Percentiles rank a stretch among this genome's conserved stretches.
phyloP scores from a whole-genome alignment of 2,329 filamentous ascomycete genomes.

The Fusarium annulatum region DNA sequence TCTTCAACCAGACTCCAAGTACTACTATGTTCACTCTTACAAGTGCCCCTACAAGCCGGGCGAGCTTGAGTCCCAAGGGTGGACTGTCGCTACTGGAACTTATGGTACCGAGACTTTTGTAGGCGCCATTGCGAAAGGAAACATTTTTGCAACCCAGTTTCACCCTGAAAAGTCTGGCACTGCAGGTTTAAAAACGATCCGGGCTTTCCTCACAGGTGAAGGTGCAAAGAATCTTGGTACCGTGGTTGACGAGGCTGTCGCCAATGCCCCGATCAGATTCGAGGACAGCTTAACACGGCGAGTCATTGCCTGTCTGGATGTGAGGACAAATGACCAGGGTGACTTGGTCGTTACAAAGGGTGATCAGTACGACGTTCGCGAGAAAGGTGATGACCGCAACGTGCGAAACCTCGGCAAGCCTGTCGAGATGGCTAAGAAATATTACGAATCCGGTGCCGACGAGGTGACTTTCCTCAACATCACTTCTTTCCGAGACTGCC shows the following conservation, averaged over 20 bases:
- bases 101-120: constrained; percentile 93
- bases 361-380: constrained; percentile 97
- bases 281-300: constrained; percentile 85
- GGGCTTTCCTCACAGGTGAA: constrained; percentile 84
- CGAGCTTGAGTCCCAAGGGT: constrained; percentile 82
- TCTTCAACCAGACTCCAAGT: constrained; percentile 84
- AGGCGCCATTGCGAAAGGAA: constrained; percentile 86
- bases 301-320: constrained; percentile 95
- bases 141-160: constrained; percentile 93
- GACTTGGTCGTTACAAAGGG: constrained; percentile 98
- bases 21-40: constrained; percentile 99
- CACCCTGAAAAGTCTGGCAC: constrained; percentile 97
- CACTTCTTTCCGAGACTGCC: constrained; percentile 95
- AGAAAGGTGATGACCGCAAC: constrained; percentile 73
- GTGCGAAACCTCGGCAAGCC: constrained; percentile 97
- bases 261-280: constrained; percentile 33
- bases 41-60: constrained; percentile 80
- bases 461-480: constrained; percentile 99
- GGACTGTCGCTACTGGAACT: constrained; percentile 89
- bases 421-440: constrained; percentile 90
- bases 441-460: constrained; percentile 97
- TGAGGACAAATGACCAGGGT: constrained; percentile 91
- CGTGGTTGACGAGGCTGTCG: constrained; percentile 25
- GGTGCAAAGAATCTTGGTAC: constrained; percentile 63
- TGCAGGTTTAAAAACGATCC: constrained; percentile 84